A percentile compares a stretch with the other conserved stretches of the same genome.
Evolutionary conservation across 441 rosid genomes (phyloP).

Genomic region (Bruguiera hainesii): DNA sequence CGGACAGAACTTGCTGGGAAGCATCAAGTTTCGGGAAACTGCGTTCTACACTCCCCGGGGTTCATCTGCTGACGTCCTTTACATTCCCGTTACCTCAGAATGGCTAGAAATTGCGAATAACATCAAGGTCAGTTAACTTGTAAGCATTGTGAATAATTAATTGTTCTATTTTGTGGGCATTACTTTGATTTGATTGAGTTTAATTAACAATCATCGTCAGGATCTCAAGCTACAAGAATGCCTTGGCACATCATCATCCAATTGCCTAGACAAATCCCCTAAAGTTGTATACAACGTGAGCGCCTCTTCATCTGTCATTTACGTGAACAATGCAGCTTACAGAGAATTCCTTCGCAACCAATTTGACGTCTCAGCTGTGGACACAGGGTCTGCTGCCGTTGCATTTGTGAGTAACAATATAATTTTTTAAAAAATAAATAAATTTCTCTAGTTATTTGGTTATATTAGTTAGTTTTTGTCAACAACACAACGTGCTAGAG

Average conservation of each 20-base stretch:
- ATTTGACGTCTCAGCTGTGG: not conserved
- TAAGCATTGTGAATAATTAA: not conserved
- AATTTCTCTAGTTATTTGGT: not conserved
- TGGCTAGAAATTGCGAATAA: conserved; percentile 3
- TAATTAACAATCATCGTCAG: not conserved
- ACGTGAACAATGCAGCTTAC: not conserved
- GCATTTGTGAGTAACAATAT: not conserved
- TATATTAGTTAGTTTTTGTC: no score
- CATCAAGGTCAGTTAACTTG: not conserved
- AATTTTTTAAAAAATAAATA: not conserved
- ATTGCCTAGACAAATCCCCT: not conserved
- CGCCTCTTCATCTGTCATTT: not conserved
- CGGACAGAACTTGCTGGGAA: conserved; percentile 4
- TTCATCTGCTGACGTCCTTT: not conserved
- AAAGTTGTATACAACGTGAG: not conserved
- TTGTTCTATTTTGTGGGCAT: not conserved
- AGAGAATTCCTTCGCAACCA: not conserved
- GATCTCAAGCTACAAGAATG: not conserved
- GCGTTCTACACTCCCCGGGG: not conserved
- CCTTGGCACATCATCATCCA: not conserved
- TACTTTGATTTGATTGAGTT: not conserved
- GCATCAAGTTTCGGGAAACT: not conserved
- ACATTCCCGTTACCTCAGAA: not conserved
- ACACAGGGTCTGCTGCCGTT: not conserved
- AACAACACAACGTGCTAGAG: no score